A percentile compares a stretch with the other conserved stretches of the same genome.
Evolutionary conservation across 106 monocot species (phyloP).

Genomic region (Narthecium ossifragum): DNA sequence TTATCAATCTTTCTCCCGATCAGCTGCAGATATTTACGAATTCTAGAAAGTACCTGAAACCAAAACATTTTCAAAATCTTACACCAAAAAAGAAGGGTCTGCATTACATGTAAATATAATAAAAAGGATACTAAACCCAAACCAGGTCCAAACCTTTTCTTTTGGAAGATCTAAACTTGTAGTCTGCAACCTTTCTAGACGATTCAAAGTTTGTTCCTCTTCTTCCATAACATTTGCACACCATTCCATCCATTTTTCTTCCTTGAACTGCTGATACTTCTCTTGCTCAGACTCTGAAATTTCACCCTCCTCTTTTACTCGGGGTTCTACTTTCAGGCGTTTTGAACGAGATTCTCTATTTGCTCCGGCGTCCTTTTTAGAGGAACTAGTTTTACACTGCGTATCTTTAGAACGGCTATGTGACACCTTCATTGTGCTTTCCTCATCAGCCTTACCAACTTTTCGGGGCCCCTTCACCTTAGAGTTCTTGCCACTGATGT

Average conservation of each 20-base stretch:
- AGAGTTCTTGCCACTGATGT: constrained; percentile 48
- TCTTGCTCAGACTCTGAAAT: constrained; percentile 82
- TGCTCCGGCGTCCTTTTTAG: constrained; percentile 28
- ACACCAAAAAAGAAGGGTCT: background rate
- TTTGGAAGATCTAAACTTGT: constrained; percentile 93
- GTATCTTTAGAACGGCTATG: constrained; percentile 38
- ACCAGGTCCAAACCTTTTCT: constrained; percentile 92
- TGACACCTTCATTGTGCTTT: constrained; percentile 21
- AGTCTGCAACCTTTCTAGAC: constrained; percentile 82
- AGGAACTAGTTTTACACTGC: constrained; percentile 15
- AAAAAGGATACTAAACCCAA: too few relatives aligned
- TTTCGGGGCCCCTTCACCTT: constrained; percentile 66
- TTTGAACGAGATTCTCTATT: constrained; percentile 35
- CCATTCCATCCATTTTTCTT: constrained; percentile 99
- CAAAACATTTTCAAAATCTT: constrained; percentile 3
- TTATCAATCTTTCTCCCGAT: constrained; percentile 84
- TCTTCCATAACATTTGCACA: constrained; percentile 91
- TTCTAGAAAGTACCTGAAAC: constrained; percentile 82
- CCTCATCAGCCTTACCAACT: constrained; percentile 31
- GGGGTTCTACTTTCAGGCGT: constrained; percentile 38
- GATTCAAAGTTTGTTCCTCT: constrained; percentile 71
- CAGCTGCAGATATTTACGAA: constrained; percentile 85
- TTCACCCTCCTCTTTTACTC: constrained; percentile 92
- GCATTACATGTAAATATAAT: constrained; percentile 7
- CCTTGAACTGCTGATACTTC: constrained; percentile 71